Conservation (phyloP, 2,329 filamentous ascomycete species). For the Dactylellina parvicollis region DNA sequence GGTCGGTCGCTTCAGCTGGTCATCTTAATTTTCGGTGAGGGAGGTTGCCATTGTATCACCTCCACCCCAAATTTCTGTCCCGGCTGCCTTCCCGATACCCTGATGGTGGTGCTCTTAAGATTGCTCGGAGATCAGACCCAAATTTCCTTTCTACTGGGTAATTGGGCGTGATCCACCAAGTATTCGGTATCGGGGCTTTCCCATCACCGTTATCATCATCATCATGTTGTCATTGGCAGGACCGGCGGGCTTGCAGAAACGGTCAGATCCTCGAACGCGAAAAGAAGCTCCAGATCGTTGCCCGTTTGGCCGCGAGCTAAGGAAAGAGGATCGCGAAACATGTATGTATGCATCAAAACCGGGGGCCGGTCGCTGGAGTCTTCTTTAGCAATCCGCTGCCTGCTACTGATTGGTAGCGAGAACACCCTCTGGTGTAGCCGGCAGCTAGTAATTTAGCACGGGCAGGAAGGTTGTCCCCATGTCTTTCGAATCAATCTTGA, state of each 20-base stretch:
- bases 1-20: conserved; percentile 48
- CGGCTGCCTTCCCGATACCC: conserved; percentile 54
- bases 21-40: conserved; percentile 45
- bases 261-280: conserved; percentile 1
- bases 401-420: conserved; percentile 41
- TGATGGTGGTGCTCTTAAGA: conserved; percentile 51
- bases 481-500: conserved; percentile 11
- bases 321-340: conserved; percentile 34
- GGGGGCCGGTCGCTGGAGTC: neutral
- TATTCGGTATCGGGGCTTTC: conserved; percentile 16
- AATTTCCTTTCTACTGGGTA: conserved; percentile 52
- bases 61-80: conserved; percentile 54
- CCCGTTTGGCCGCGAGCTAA: conserved; percentile 21
- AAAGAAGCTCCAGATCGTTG: conserved; percentile 25
- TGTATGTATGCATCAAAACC: conserved; percentile 37
- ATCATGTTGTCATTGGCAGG: conserved; percentile 36
- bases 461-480: conserved; percentile 7
- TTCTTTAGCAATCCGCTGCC: conserved; percentile 14
- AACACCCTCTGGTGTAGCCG: conserved; percentile 24
- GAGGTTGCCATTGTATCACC: conserved; percentile 26
- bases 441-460: conserved; percentile 52
- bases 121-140: conserved; percentile 53
- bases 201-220: conserved; percentile 13
- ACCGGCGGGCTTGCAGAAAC: conserved; percentile 1
- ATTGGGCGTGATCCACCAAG: conserved; percentile 35